These are phyloP conservation scores for Pulveroboletus sp. DNA, from an alignment of 1,284 basidiomycete genomes.

Conservation along the genomic window DNA sequence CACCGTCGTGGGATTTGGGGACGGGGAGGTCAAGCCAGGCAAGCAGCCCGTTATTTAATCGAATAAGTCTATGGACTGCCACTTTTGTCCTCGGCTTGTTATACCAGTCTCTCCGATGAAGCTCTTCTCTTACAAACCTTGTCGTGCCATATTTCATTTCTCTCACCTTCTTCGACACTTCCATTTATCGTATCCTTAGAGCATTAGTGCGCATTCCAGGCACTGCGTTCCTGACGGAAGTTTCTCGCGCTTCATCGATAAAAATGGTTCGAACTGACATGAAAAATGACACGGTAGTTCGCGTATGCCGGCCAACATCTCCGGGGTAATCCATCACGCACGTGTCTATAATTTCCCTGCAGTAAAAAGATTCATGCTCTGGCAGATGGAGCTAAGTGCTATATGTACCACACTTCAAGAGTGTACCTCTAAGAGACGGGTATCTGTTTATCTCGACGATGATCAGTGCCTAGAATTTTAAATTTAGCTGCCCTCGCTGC, in stretches of 20 bases:
- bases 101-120: neutral
- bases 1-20: neutral
- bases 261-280: neutral
- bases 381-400: neutral
- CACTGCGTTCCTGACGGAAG: slow-evolving; percentile 3
- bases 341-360: neutral
- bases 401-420: neutral
- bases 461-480: neutral
- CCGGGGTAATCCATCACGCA: neutral
- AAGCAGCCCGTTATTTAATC: neutral
- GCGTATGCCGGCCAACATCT: neutral
- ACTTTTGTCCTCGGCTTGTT: neutral
- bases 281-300: neutral
- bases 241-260: neutral
- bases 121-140: neutral
- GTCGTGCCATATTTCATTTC: neutral
- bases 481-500: neutral
- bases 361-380: neutral
- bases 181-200: neutral
- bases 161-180: neutral
- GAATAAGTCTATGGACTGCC: neutral
- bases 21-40: neutral
- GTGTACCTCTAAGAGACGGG: neutral
- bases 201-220: neutral
- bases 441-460: neutral